A percentile compares a stretch with the other conserved stretches of the same genome.
These are phyloP conservation scores for Diutina rugosa DNA, from an alignment of 1,139 yeast genomes.

Conservation along the genomic window DNA sequence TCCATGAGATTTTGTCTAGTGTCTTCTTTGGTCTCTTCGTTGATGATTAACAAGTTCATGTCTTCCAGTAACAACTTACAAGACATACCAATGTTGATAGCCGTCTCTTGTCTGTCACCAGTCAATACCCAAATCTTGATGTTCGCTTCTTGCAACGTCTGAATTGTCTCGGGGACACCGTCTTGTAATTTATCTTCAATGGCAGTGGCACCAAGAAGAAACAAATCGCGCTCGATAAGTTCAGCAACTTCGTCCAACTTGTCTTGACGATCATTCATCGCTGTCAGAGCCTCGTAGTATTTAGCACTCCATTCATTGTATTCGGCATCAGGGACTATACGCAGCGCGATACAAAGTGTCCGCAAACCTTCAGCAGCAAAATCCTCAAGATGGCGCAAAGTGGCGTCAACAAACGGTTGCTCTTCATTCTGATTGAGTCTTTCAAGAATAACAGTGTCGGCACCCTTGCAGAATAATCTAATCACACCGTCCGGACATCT, in stretches of 20 bases:
- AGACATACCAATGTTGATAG: constrained; percentile 96
- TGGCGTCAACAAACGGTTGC: constrained; percentile 71
- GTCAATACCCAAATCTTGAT: constrained; percentile 96
- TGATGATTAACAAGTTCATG: constrained; percentile 83
- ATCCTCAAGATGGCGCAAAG: constrained; percentile 82
- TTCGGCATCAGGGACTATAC: constrained; percentile 71
- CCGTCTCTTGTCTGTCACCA: constrained; percentile 99
- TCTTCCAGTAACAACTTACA: constrained; percentile 90
- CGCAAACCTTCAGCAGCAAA: constrained; percentile 95
- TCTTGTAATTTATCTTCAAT: constrained; percentile 96
- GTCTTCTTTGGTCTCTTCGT: constrained; percentile 70
- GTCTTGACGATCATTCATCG: constrained; percentile 61
- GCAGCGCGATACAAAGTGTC: constrained; percentile 83
- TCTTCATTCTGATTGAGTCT: constrained; percentile 51
- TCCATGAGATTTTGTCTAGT: constrained; percentile 61
- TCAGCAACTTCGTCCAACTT: constrained; percentile 64
- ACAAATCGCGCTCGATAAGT: constrained; percentile 65
- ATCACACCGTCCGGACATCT: constrained; percentile 91
- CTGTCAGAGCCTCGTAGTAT: constrained; percentile 73
- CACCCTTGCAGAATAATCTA: constrained; percentile 89
- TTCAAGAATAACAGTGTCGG: constrained; percentile 90
- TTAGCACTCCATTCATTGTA: constrained; percentile 50
- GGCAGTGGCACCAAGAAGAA: constrained; percentile 91
- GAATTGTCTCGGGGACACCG: constrained; percentile 96
- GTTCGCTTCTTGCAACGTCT: constrained; percentile 90